These are phyloP conservation scores for Pichia sp. DNA, from an alignment of 1,139 yeast genomes.

Conservation along the genomic window DNA sequence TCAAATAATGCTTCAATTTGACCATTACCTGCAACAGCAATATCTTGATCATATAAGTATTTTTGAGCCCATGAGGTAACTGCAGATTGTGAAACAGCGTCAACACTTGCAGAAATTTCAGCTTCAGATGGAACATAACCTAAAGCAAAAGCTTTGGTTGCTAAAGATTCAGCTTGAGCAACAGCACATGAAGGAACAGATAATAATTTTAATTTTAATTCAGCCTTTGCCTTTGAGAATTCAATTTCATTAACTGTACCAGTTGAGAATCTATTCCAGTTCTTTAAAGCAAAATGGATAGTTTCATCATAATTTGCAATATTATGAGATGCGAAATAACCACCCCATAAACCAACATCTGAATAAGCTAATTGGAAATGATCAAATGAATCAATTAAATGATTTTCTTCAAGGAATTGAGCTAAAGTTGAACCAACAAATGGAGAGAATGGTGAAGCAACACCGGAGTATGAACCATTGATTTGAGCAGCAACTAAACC, in stretches of 20 bases:
- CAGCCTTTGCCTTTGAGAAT: constrained; percentile 69
- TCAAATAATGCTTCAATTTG: constrained; percentile 78
- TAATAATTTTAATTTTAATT: constrained; percentile 57
- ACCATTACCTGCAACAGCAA: constrained; percentile 77
- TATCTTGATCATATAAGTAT: constrained; percentile 76
- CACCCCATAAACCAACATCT: constrained; percentile 81
- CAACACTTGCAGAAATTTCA: constrained; percentile 58
- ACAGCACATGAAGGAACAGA: constrained; percentile 38
- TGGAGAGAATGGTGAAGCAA: constrained; percentile 43
- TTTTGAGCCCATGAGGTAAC: constrained; percentile 69
- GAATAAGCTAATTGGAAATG: constrained; percentile 70
- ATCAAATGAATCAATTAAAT: constrained; percentile 61
- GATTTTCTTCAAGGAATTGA: constrained; percentile 64
- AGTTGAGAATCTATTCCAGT: constrained; percentile 78
- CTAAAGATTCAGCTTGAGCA: constrained; percentile 53
- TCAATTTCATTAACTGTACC: constrained; percentile 66
- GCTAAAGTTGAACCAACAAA: constrained; percentile 85
- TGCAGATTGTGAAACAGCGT: constrained; percentile 53
- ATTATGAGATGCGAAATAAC: constrained; percentile 59
- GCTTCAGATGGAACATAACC: constrained; percentile 57
- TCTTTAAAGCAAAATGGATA: constrained; percentile 70
- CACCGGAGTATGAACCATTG: constrained; percentile 53
- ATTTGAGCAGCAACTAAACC: constrained; percentile 71
- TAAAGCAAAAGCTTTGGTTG: constrained; percentile 49
- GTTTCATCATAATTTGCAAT: constrained; percentile 60